Base-by-base conservation (phyloP, 2,329 filamentous ascomycete species). In the Chrysosporium queenslandicum region DNA sequence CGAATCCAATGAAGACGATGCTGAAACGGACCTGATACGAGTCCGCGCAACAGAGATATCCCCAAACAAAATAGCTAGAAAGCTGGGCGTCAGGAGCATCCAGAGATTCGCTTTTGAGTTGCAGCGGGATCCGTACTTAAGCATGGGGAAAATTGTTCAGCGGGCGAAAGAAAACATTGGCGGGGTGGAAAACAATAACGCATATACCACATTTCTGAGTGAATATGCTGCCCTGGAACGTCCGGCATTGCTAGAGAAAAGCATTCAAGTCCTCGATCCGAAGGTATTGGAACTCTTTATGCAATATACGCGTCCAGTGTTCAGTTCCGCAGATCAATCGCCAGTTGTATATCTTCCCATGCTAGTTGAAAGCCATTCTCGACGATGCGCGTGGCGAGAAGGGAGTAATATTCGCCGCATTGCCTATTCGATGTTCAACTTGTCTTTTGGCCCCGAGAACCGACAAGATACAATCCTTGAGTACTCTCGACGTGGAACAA, bases 311-410 rank as follows among this genome's bases (percentile, higher is more conserved):
- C 46, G 54, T 29, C 58, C 60, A 14, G 55, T 56, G 27, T 50
- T 60, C 4, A 57, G 59, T 42, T 34, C 58, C 4, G 37, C 49
- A 16, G 53, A 52, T 1, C 56, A 65, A 2, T 53, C 58, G 0
- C 60, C 68, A 11, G 67, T 74, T 37, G 74, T 87, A 11, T 90
- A 84, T 62, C 72, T 89, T 0, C 82, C 83, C 0, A 73, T 83
- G 20, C 64, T 88, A 0, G 68, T 81, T 8, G 81, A 84, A 56
- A 76, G 74, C 53, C 74, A 76, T 16, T 61, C 64, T n/a, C 73
- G 75, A 27, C 73, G 74, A 40, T 81, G 74, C 59, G 77, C 78
- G 14, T 83, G 81, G 80, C 71, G 74, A 50, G 69, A 75, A 53
- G 78, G 78, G 51, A 71, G 68, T 23, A 52, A 62, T 6, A 68